Percentiles rank a stretch among this genome's conserved stretches.
Conservation (phyloP, 2,329 filamentous ascomycete species). For the Basipetospora sp. region DNA sequence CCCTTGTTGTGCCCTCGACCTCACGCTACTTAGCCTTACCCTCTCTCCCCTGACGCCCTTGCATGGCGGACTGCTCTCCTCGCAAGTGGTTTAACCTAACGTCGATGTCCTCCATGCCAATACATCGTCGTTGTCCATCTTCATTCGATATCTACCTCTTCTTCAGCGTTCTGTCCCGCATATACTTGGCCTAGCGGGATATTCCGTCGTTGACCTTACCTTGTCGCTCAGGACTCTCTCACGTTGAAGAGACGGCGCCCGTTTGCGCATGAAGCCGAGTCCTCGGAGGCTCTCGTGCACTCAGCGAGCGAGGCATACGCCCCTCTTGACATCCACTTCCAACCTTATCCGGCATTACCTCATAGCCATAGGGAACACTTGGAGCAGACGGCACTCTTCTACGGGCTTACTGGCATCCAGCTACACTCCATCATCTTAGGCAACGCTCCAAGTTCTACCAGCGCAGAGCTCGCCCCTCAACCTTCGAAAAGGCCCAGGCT, state of each 20-base stretch:
- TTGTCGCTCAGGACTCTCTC: slow-evolving; percentile 14
- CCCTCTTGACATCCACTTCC: slow-evolving; percentile 13
- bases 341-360: slow-evolving; percentile 10
- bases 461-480: neutral
- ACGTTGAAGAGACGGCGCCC: slow-evolving; percentile 30
- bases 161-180: neutral
- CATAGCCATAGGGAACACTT: slow-evolving; percentile 14
- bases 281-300: slow-evolving; percentile 11
- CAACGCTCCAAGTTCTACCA: slow-evolving; percentile 14
- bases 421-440: slow-evolving; percentile 13
- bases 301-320: slow-evolving; percentile 16
- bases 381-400: slow-evolving; percentile 16
- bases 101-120: too few relatives aligned
- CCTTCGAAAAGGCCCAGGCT: slow-evolving; percentile 15
- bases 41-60: too few relatives aligned
- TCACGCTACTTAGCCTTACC: too few relatives aligned
- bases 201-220: neutral
- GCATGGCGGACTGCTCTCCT: slow-evolving; percentile 28
- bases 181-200: neutral
- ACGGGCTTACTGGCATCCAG: slow-evolving; percentile 19
- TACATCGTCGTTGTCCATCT: slow-evolving; percentile 26
- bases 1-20: too few relatives aligned
- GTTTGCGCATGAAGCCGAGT: slow-evolving; percentile 23
- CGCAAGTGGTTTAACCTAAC: too few relatives aligned
- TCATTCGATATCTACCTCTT: slow-evolving; percentile 7